A percentile compares a stretch with the other conserved stretches of the same genome.
Conservation (phyloP, 2,329 filamentous ascomycete genomes). For the Aspergillus chevalieri region DNA sequence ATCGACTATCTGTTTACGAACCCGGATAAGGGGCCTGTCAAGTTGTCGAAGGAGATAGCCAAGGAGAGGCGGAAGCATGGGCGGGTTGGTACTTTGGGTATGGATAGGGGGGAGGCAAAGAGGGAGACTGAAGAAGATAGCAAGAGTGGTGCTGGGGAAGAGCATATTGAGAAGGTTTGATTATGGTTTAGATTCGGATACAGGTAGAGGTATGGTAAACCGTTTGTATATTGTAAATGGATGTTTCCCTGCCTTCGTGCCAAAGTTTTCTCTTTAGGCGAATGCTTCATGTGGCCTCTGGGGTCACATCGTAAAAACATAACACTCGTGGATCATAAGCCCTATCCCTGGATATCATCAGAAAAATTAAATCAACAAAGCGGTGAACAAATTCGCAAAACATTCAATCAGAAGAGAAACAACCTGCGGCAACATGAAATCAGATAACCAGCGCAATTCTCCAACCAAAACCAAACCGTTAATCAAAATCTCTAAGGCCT, state of each 20-base stretch:
- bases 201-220: too few species aligned
- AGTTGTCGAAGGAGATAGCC: too few species aligned
- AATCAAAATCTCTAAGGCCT: not conserved
- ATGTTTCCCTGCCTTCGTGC: too few species aligned
- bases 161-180: too few species aligned
- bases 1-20: constrained; percentile 37
- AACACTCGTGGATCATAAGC: too few species aligned
- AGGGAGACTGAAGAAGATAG: constrained; percentile 4
- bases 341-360: not conserved
- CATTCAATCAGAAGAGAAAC: not conserved
- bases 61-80: too few species aligned
- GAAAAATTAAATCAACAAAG: not conserved
- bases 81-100: too few species aligned
- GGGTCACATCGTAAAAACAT: not conserved
- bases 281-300: not conserved
- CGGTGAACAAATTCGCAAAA: not conserved
- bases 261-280: too few species aligned
- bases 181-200: constrained; percentile 11
- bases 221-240: too few species aligned
- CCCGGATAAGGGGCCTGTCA: not conserved
- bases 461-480: not conserved
- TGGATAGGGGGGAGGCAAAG: too few species aligned
- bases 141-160: constrained; percentile 9
- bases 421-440: not conserved
- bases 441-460: too few species aligned